phyloP scores from a whole-genome alignment of 331 rosid species.

The Rosa hybrid region DNA sequence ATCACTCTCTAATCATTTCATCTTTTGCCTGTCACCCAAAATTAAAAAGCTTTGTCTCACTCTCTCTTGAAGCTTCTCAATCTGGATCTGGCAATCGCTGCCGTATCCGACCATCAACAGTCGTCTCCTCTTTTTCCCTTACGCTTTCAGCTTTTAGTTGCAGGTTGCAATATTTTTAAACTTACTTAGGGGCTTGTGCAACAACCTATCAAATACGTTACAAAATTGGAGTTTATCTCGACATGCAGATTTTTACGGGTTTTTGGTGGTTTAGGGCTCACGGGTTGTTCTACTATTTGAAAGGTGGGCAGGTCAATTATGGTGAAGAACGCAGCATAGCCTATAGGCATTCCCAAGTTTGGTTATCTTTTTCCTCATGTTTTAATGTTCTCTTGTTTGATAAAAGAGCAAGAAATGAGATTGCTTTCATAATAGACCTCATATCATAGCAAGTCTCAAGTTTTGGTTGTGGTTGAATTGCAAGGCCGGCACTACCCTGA shows the following conservation, averaged over 20 bases:
- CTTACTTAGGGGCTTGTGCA: too few relatives aligned
- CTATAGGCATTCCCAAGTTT: constrained; percentile 75
- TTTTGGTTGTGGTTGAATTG: constrained; percentile 25
- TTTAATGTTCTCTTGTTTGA: not conserved
- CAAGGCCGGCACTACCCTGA: constrained; percentile 82
- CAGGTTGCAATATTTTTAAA: too few relatives aligned
- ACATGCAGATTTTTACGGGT: not conserved
- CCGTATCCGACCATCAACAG: too few relatives aligned
- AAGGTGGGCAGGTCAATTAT: constrained; percentile 92
- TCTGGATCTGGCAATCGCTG: too few relatives aligned
- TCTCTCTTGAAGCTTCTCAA: too few relatives aligned
- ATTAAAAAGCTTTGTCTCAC: too few relatives aligned
- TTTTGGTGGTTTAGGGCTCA: constrained; percentile 61
- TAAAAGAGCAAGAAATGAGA: not conserved
- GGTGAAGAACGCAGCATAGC: constrained; percentile 92
- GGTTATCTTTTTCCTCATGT: constrained; percentile 14
- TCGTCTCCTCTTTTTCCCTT: too few relatives aligned
- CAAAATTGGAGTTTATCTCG: too few relatives aligned
- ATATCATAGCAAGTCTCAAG: not conserved
- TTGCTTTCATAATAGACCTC: not conserved
- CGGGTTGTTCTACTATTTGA: constrained; percentile 89
- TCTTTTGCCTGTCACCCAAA: too few relatives aligned
- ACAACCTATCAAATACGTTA: too few relatives aligned
- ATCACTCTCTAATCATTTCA: too few relatives aligned
- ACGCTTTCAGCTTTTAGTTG: too few relatives aligned